These are phyloP conservation scores for Zymoseptoria brevis DNA, from an alignment of 2,329 filamentous ascomycete species.

Conservation along the genomic window DNA sequence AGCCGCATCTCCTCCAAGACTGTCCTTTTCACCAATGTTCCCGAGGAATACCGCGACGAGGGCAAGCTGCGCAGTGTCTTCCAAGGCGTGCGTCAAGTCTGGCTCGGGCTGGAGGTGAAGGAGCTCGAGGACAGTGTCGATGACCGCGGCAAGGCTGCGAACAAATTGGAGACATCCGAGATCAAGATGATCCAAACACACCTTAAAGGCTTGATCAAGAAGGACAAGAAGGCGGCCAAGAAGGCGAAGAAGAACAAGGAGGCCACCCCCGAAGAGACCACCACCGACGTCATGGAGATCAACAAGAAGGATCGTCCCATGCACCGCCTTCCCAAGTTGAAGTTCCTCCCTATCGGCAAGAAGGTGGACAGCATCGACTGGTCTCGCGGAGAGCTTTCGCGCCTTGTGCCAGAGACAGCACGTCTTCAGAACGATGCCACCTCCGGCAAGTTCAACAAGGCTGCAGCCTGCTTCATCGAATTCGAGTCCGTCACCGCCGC, in stretches of 20 bases:
- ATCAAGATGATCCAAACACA: slow-evolving; percentile 34
- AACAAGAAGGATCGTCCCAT: slow-evolving; percentile 57
- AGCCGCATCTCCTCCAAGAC: slow-evolving; percentile 39
- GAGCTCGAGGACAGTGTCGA: slow-evolving; percentile 37
- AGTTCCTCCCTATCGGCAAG: slow-evolving; percentile 60
- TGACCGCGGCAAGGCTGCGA: slow-evolving; percentile 35
- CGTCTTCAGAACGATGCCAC: slow-evolving; percentile 59
- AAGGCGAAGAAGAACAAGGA: slow-evolving; percentile 4
- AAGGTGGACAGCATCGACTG: slow-evolving; percentile 90
- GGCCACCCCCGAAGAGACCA: slow-evolving; percentile 3
- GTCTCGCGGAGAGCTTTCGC: slow-evolving; percentile 66
- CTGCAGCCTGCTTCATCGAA: slow-evolving; percentile 78
- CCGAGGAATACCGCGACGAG: slow-evolving; percentile 33
- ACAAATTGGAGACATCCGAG: slow-evolving; percentile 39
- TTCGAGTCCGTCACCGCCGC: slow-evolving; percentile 75
- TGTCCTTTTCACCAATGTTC: slow-evolving; percentile 40
- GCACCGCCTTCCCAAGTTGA: slow-evolving; percentile 48
- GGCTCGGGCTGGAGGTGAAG: slow-evolving; percentile 39
- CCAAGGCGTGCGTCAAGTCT: slow-evolving; percentile 35
- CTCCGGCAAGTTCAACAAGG: slow-evolving; percentile 53
- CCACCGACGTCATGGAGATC: slow-evolving; percentile 42
- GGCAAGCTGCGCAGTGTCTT: slow-evolving; percentile 32
- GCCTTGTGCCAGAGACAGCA: slow-evolving; percentile 63
- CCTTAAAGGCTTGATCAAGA: slow-evolving; percentile 21
- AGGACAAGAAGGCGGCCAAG: slow-evolving; percentile 16